Conservation (phyloP, 2,329 filamentous ascomycete species). For the Aspergillus udagawae region DNA sequence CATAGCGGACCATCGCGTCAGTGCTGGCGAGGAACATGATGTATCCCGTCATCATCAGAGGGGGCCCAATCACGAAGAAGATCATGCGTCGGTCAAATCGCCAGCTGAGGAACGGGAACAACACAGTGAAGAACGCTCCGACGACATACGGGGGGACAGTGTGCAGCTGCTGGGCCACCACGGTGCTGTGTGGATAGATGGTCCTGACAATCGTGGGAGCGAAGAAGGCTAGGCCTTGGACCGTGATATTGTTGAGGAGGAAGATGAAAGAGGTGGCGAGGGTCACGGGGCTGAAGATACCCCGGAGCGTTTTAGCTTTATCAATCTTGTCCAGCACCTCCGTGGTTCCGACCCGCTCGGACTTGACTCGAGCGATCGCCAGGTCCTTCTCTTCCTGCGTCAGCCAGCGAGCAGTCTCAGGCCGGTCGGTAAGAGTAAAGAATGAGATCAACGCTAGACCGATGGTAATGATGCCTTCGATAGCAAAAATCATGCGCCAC, state of each 20-base stretch:
- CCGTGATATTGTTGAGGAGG: constrained; percentile 65
- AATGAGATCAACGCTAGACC: constrained; percentile 58
- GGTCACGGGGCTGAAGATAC: constrained; percentile 62
- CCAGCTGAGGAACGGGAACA: constrained; percentile 60
- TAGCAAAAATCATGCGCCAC: constrained; percentile 69
- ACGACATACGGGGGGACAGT: constrained; percentile 69
- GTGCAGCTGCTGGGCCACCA: constrained; percentile 63
- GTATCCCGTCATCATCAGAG: constrained; percentile 65
- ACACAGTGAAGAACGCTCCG: constrained; percentile 61
- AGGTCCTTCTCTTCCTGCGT: constrained; percentile 62
- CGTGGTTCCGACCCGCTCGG: constrained; percentile 60
- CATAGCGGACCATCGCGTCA: constrained; percentile 57
- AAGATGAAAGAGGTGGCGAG: constrained; percentile 56
- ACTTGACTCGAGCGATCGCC: constrained; percentile 64
- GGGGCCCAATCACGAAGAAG: constrained; percentile 58
- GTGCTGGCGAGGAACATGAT: constrained; percentile 63
- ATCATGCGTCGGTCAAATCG: constrained; percentile 56
- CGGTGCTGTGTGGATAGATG: constrained; percentile 58
- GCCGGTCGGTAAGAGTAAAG: constrained; percentile 63
- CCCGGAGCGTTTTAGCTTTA: constrained; percentile 54
- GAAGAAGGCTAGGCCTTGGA: constrained; percentile 68
- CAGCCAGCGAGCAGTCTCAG: constrained; percentile 65
- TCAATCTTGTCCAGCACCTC: constrained; percentile 63
- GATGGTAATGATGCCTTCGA: constrained; percentile 65
- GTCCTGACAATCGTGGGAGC: constrained; percentile 65